Evolutionary conservation across 129 eudicot genomes (phyloP).

Genomic region (Pittosporum tobira): DNA sequence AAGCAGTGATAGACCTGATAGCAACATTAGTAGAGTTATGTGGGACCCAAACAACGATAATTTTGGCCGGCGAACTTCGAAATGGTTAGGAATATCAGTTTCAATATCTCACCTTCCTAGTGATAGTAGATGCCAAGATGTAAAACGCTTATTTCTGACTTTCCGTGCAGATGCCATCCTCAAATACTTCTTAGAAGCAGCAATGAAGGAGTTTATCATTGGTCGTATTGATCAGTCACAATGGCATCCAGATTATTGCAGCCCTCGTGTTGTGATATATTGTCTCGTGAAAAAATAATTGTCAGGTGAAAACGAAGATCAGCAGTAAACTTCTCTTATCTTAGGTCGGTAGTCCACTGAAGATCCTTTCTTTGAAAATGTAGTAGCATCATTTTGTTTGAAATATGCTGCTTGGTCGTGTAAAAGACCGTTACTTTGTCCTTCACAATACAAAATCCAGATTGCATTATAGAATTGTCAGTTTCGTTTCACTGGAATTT

Average conservation of each 20-base stretch:
- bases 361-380: not conserved
- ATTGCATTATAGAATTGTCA: too few relatives aligned
- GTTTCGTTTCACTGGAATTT: too few relatives aligned
- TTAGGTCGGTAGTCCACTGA: not conserved
- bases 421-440: too few relatives aligned
- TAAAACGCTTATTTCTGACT: constrained; percentile 6
- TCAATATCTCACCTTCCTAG: not conserved
- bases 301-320: constrained; percentile 1
- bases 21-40: constrained; percentile 53
- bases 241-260: constrained; percentile 82
- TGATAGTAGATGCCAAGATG: too few relatives aligned
- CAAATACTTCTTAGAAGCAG: constrained; percentile 81
- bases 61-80: constrained; percentile 90
- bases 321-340: not conserved
- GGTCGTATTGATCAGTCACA: constrained; percentile 67
- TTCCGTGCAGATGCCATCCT: constrained; percentile 68
- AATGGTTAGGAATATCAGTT: constrained; percentile 45
- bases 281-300: constrained; percentile 40
- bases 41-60: constrained; percentile 59
- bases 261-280: constrained; percentile 71
- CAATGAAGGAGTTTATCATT: constrained; percentile 51
- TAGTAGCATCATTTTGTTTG: not conserved
- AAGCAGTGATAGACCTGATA: constrained; percentile 70
- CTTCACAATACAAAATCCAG: too few relatives aligned
- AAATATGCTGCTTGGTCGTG: not conserved